Conservation (phyloP, 2,329 filamentous ascomycete genomes). For the Cyphellophora europaea region DNA sequence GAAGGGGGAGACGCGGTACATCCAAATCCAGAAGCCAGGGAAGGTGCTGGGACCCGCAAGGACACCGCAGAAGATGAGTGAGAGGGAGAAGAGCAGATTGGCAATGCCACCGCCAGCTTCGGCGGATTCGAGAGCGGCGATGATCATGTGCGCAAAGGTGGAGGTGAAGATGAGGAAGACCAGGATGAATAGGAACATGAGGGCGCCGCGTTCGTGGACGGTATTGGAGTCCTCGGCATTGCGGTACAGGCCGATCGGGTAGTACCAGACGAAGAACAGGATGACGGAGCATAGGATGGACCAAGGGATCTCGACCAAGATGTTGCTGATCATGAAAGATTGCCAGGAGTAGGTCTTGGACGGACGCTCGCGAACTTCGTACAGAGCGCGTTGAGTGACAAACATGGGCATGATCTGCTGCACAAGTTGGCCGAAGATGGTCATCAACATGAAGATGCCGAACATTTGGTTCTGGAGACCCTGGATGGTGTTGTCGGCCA, state of each 20-base stretch:
- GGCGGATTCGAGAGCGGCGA: conserved; percentile 59
- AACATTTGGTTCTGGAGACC: conserved; percentile 89
- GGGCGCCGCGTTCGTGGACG: conserved; percentile 46
- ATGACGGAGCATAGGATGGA: conserved; percentile 53
- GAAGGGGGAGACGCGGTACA: conserved; percentile 72
- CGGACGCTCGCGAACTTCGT: conserved; percentile 52
- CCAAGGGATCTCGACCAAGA: conserved; percentile 63
- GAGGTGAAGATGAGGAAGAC: conserved; percentile 62
- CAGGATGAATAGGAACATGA: conserved; percentile 57
- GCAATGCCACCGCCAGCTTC: conserved; percentile 58
- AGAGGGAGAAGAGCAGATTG: conserved; percentile 50
- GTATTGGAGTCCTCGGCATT: conserved; percentile 30
- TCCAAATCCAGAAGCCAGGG: conserved; percentile 68
- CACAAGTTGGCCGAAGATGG: conserved; percentile 58
- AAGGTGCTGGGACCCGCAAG: conserved; percentile 49
- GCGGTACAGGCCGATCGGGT: conserved; percentile 43
- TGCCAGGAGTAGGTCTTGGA: conserved; percentile 68
- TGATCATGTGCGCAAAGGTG: conserved; percentile 65
- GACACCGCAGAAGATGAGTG: conserved; percentile 52
- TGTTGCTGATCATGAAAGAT: conserved; percentile 62
- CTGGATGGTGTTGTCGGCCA: conserved; percentile 63
- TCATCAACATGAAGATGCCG: conserved; percentile 75
- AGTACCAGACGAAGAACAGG: conserved; percentile 60
- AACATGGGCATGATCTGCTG: conserved; percentile 51
- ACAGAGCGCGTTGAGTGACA: conserved; percentile 48